Evolutionary conservation across 2,329 filamentous ascomycete species (phyloP), one percentile per base, ranked within the genome.

Genomic region (Juglanconis oblonga): DNA sequence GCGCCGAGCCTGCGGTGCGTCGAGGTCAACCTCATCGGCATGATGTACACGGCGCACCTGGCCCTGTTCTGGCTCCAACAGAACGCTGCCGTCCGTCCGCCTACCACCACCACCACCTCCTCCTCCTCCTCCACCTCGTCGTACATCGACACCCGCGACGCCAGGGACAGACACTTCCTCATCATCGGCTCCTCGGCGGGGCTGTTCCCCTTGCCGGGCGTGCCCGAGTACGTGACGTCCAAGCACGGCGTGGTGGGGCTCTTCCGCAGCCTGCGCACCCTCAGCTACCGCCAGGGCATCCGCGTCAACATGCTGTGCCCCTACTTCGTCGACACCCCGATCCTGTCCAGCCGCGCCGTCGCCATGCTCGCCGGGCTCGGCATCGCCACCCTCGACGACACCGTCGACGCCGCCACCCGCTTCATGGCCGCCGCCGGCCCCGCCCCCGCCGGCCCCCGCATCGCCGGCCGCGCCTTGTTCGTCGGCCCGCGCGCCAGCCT

Each of bases 241-340:
- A 90, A 90, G 70, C 87, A 90, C 72, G 87, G 79, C 24, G 80
- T 90, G 0, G 76, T 87, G 10, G 88, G 87, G 0, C 73, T 89
- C 38, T 89, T 87, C 71, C 79, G 87, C 48, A 77, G 79, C 5
- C 73, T 90, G 50, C 78, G 87, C 14, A 70, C 75, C 4, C 80
- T 79, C 0, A 75, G 79, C 2, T 77, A 78, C 57, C 64, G 72
- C 7, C 72, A 78, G 47, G 82, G 83, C 31, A 73, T 90, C 47
- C 79, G 88, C 49, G 75, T 88, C 61, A 90, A 90, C 68, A 77
- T 89, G 67, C 70, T 90, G n/a, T 81, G 80, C 60, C 87, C 87
- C 0, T 90, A 89, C 72, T 90, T 88, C 70, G 75, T 80, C 66
- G 81, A 86, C 65, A 87, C 84, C 13, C 82, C 85, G n/a, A 79